Base-by-base conservation (phyloP, 768 basidiomycete genomes). In the Xanthoconium purpureum region DNA sequence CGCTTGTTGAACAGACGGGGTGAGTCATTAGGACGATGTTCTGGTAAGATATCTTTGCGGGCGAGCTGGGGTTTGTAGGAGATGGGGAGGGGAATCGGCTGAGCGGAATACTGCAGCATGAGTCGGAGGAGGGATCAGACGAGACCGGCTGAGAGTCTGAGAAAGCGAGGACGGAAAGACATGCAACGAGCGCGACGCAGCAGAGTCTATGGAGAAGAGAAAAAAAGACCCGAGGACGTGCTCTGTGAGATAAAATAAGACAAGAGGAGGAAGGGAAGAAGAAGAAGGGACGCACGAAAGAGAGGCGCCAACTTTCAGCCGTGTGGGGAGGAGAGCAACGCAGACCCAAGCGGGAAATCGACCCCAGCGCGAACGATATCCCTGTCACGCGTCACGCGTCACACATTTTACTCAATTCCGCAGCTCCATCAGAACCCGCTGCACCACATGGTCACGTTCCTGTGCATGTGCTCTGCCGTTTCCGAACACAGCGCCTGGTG, bases 51-150 rank as follows among this genome's bases (percentile, higher is more conserved):
- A 66, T 71, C 69, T 71, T 67, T 71, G 61, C 71, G 69, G 39
- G 62, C 48, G 1, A 61, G 24, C 17, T 67, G 66, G 18, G 64
- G 40, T 45, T 61, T 71, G 60, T 71, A 73, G 18, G 71, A 30
- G 45, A 72, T 63, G 59, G 71, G 66, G 18, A 73, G 70, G 44
- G 71, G 58, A 12, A 71, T 71, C 33, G 71, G 70, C 50, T 71
- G 70, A 3, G 71, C 71, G 20, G 70, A 72, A 9, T 81, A 82
- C 75, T 84, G 83, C 80, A 85, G 81, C 84, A 85, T 85, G 73
- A 71, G 77, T 61, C 69, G 60, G 60, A 60, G 65, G 59, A 60
- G 65, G 67, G 73, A 75, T 78, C 81, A 82, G 82, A 81, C 81
- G 75, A 80, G 83, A 79, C 82, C 68, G 62, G 68, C 68, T 66